Percentiles rank a stretch among this genome's conserved stretches.
phyloP scores from a whole-genome alignment of 495 filamentous ascomycete species.

The Hypoxylon intermedium region DNA sequence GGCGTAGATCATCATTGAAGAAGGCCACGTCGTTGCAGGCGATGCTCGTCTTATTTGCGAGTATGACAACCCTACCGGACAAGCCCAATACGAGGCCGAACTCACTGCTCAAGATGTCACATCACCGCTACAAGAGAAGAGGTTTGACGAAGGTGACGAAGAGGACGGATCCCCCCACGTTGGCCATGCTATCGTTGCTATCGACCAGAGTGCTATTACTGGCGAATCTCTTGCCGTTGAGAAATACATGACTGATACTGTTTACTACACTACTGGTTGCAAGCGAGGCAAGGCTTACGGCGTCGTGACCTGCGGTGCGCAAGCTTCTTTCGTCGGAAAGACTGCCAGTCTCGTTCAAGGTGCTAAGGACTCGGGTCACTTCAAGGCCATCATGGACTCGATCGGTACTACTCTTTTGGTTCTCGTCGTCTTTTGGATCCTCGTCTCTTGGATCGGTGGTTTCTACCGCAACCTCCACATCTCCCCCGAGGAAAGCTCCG shows the following conservation, averaged over 20 bases:
- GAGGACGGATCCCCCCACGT: conserved; percentile 63
- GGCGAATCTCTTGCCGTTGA: conserved; percentile 90
- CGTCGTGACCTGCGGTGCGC: conserved; percentile 78
- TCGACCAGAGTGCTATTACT: conserved; percentile 89
- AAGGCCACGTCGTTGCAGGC: conserved; percentile 74
- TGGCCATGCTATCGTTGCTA: conserved; percentile 76
- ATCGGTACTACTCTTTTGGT: conserved; percentile 82
- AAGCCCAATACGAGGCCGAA: conserved; percentile 68
- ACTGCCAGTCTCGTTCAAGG: conserved; percentile 82
- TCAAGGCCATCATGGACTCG: conserved; percentile 82
- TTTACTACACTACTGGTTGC: conserved; percentile 82
- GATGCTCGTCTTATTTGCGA: conserved; percentile 80
- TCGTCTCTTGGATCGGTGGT: conserved; percentile 80
- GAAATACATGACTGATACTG: conserved; percentile 76
- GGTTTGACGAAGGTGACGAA: conserved; percentile 65
- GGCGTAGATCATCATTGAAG: conserved; percentile 67
- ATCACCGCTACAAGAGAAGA: conserved; percentile 69
- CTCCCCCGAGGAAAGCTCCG: conserved; percentile 45
- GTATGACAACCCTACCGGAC: conserved; percentile 73
- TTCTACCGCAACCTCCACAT: conserved; percentile 83
- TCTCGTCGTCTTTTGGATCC: conserved; percentile 77
- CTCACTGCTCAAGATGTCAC: conserved; percentile 61
- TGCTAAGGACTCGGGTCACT: conserved; percentile 74
- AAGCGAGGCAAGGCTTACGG: conserved; percentile 85
- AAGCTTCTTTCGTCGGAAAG: conserved; percentile 84